Percentiles rank a stretch among this genome's conserved stretches.
Evolutionary conservation across 768 basidiomycete species (phyloP).

Genomic region (Suillus paluster): DNA sequence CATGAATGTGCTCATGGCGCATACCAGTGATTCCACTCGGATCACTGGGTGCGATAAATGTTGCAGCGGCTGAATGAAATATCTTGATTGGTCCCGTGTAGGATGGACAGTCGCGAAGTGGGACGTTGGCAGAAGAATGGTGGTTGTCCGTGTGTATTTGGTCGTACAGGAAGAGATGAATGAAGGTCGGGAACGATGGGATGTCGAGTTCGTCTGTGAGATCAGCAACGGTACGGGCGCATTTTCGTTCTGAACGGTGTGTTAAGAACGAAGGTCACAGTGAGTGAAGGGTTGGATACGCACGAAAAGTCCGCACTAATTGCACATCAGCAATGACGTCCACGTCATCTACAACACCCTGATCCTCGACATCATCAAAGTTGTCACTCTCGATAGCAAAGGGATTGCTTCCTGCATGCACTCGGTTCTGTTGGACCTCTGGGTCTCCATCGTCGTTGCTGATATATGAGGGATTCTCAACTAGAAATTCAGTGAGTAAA

Average conservation of each 20-base stretch:
- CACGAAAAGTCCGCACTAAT: too few species aligned
- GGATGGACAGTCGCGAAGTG: slow-evolving; percentile 11
- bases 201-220: neutral
- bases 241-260: too few species aligned
- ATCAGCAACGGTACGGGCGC: neutral
- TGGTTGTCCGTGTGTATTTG: neutral
- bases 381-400: too few species aligned
- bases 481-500: too few species aligned
- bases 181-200: neutral
- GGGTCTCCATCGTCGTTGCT: too few species aligned
- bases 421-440: too few species aligned
- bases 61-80: slow-evolving; percentile 6
- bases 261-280: too few species aligned
- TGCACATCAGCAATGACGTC: too few species aligned
- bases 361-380: too few species aligned
- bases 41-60: slow-evolving; percentile 16
- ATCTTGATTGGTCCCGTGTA: slow-evolving; percentile 11
- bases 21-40: slow-evolving; percentile 13
- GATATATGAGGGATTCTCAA: neutral
- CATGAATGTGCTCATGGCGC: slow-evolving; percentile 23
- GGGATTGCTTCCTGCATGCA: too few species aligned
- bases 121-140: slow-evolving; percentile 9
- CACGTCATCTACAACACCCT: too few species aligned
- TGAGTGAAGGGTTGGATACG: too few species aligned
- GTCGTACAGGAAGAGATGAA: slow-evolving; percentile 9